Evolutionary conservation across 73 alveolate genomes (phyloP).

Genomic region (Paramecium sexaurelia): DNA sequence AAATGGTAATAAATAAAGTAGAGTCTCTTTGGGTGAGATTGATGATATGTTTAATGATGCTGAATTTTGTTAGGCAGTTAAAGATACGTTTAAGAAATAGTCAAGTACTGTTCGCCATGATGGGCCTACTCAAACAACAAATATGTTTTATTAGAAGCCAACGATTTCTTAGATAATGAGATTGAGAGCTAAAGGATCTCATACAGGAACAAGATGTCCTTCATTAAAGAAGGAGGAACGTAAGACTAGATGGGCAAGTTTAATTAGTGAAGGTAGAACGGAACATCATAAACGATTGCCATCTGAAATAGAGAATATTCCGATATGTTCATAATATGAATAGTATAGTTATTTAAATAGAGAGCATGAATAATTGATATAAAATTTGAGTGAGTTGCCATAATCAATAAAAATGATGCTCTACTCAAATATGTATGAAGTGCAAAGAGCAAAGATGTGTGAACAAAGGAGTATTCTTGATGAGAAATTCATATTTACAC

Average conservation of each 20-base stretch:
- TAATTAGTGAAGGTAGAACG: slow-evolving; percentile 1
- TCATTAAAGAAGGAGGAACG: slow-evolving; percentile 22
- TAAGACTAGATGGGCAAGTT: slow-evolving; percentile 9
- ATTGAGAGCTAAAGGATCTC: slow-evolving; percentile 13
- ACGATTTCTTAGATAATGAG: background rate
- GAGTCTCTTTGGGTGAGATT: background rate
- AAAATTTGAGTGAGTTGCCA: background rate
- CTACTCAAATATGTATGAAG: background rate
- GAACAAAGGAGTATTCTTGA: background rate
- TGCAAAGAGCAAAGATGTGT: background rate
- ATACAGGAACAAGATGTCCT: slow-evolving; percentile 20
- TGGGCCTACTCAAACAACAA: background rate
- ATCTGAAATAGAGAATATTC: background rate
- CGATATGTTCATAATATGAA: background rate
- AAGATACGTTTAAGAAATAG: background rate
- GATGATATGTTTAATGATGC: background rate
- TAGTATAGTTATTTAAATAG: background rate
- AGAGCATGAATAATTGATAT: background rate
- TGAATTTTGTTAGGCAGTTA: background rate
- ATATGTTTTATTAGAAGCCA: slow-evolving; percentile 7
- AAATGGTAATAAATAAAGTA: background rate
- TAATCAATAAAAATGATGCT: background rate
- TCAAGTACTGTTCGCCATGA: background rate
- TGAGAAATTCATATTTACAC: background rate
- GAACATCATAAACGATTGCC: slow-evolving; percentile 10